A percentile compares a stretch with the other conserved stretches of the same genome.
These are phyloP conservation scores for Citropsis articulata DNA, from an alignment of 345 rosid genomes.

Conservation along the genomic window DNA sequence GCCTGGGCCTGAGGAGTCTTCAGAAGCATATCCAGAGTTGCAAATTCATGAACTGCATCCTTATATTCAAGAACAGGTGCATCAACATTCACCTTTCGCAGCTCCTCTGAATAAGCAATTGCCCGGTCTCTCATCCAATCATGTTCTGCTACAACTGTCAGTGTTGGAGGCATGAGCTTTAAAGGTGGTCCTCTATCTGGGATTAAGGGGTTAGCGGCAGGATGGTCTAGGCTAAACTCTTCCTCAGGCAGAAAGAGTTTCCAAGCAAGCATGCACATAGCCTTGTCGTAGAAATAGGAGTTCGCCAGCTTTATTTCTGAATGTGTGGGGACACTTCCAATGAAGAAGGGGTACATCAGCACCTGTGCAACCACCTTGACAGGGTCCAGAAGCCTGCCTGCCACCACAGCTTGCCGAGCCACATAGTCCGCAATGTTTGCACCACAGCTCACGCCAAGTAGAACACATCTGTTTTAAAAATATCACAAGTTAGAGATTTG, in stretches of 20 bases:
- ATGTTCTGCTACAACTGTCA: slow-evolving; percentile 87
- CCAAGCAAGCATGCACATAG: slow-evolving; percentile 73
- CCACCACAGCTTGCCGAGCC: slow-evolving; percentile 76
- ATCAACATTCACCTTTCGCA: slow-evolving; percentile 84
- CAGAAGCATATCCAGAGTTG: slow-evolving; percentile 83
- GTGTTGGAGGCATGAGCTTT: slow-evolving; percentile 89
- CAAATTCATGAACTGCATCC: slow-evolving; percentile 96
- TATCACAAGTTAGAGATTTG: slow-evolving; percentile 9
- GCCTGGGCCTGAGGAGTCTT: slow-evolving; percentile 88
- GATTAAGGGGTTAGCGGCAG: slow-evolving; percentile 82
- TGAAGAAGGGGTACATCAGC: slow-evolving; percentile 86
- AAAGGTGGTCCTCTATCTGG: slow-evolving; percentile 72
- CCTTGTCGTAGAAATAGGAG: slow-evolving; percentile 80
- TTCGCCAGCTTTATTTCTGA: slow-evolving; percentile 79
- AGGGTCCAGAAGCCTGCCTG: slow-evolving; percentile 75
- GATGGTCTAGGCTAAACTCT: slow-evolving; percentile 75
- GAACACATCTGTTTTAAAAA: slow-evolving; percentile 63
- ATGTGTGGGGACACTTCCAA: slow-evolving; percentile 70
- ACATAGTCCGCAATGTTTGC: slow-evolving; percentile 86
- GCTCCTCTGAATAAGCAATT: slow-evolving; percentile 86
- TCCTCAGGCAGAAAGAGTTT: slow-evolving; percentile 76
- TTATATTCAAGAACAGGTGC: slow-evolving; percentile 89
- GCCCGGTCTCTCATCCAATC: slow-evolving; percentile 99
- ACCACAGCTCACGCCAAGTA: slow-evolving; percentile 86
- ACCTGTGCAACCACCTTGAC: slow-evolving; percentile 93